Percentiles rank a stretch among this genome's conserved stretches.
These are phyloP conservation scores for Vitis hybrid DNA, from an alignment of 177 flowering plant genomes.

Conservation along the genomic window DNA sequence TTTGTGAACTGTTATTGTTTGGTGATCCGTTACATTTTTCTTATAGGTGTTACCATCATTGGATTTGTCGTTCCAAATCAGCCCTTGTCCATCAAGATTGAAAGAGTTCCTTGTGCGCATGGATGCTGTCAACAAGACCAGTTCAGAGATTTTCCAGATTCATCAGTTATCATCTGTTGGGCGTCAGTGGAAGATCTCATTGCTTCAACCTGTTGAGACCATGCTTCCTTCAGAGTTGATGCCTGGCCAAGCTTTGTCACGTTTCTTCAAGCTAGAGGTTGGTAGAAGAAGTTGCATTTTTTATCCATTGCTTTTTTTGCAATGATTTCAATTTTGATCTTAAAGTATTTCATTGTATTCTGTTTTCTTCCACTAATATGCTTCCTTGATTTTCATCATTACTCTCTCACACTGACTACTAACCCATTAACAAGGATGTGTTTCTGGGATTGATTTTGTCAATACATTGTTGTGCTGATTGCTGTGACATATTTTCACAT, in stretches of 20 bases:
- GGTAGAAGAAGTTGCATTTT: slow-evolving; percentile 17
- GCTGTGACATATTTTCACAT: background rate
- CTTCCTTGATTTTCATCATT: background rate
- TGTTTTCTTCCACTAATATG: background rate
- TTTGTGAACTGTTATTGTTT: too few relatives aligned
- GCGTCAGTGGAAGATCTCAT: slow-evolving; percentile 68
- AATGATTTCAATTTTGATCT: background rate
- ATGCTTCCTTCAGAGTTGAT: slow-evolving; percentile 45
- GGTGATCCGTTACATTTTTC: background rate
- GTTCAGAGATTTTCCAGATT: slow-evolving; percentile 62
- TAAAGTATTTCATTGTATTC: background rate
- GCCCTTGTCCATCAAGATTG: slow-evolving; percentile 68
- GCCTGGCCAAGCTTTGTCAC: slow-evolving; percentile 77
- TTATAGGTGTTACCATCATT: slow-evolving; percentile 81
- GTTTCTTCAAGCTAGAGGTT: slow-evolving; percentile 88
- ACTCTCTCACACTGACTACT: background rate
- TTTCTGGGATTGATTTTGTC: background rate
- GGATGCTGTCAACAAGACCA: slow-evolving; percentile 80
- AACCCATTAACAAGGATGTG: background rate
- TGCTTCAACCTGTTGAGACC: slow-evolving; percentile 56
- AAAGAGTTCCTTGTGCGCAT: slow-evolving; percentile 86
- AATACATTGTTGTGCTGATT: background rate
- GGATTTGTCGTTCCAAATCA: slow-evolving; percentile 69
- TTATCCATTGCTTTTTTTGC: background rate
- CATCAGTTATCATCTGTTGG: slow-evolving; percentile 83